Base-by-base conservation (phyloP, 1,284 basidiomycete genomes). In the Pisolithus thermaeus region DNA sequence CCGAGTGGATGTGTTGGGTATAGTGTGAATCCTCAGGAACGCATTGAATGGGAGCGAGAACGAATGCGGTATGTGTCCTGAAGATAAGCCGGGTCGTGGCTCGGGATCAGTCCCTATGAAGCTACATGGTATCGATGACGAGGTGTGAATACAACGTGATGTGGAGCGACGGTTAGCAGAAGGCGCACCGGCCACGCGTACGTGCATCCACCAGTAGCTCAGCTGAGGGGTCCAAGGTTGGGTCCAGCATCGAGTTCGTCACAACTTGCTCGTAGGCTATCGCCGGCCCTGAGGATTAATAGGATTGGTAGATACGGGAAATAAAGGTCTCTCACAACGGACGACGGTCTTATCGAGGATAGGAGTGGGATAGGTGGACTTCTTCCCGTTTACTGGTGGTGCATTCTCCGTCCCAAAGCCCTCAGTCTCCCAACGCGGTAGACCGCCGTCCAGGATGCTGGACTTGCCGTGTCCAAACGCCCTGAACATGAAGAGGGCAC, bases 31-130 rank as follows among this genome's bases (percentile, higher is more conserved):
- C 58, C 80, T 71, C 51, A 98, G 76, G 64, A 99, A 89, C n/a
- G 73, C 58, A 52, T 77, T 81, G 73, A 97, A 98, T 2, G 96
- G 92, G 16, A 98, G 74, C 0, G 91, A 90, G 59, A 84, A 74
- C 0, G 94, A 90, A 67, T 87, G 71, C 0, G 96, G 96, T 55
- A 99, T 96, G 68, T 99, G 97, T 0, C 97, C 97, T 0, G 90
- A 92, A 8, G 90, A 80, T 46, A 99, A 75, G 7, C 87, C 87
- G 1, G 90, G 80, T 18, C 96, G 82, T 4, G 97, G 97, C 68
- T 99, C 97, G 7, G 93, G 89, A 45, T 87, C 87, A 27, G 75
- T 77, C 23, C 95, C 96, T 16, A 80, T 72, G 64, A 80, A 96
- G 56, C 91, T 92, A 55, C 32, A 49, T 36, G 48, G 59, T 52